Evolutionary conservation across 164 flowering plant species (phyloP).

Genomic region (Hamamelis virginiana): DNA sequence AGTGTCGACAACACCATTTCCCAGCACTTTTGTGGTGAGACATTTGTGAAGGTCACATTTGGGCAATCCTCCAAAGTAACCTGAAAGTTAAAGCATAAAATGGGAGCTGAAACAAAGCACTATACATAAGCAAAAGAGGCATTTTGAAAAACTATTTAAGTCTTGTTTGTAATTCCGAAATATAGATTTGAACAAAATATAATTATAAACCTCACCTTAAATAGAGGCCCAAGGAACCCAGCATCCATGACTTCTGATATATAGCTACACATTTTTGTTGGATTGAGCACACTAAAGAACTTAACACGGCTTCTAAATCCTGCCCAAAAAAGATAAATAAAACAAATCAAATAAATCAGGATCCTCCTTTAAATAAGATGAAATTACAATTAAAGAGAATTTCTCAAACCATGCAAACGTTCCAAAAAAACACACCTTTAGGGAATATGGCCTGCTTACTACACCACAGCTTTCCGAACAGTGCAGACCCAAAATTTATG

Average conservation of each 20-base stretch:
- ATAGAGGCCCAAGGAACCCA: conserved; percentile 75
- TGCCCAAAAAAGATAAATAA: conserved; percentile 25
- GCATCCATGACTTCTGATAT: conserved; percentile 78
- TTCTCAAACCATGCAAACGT: not conserved
- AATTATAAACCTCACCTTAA: conserved; percentile 49
- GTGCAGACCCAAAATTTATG: conserved; percentile 46
- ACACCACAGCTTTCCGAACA: conserved; percentile 62
- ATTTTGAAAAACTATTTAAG: not conserved
- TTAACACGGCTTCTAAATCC: conserved; percentile 72
- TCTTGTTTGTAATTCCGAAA: not conserved
- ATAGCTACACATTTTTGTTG: conserved; percentile 44
- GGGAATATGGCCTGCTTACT: conserved; percentile 61
- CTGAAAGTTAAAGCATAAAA: conserved; percentile 34
- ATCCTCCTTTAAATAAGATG: not conserved
- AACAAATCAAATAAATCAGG: not conserved
- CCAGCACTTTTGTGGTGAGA: conserved; percentile 73
- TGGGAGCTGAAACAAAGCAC: not conserved
- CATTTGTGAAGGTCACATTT: conserved; percentile 36
- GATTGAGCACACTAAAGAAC: conserved; percentile 55
- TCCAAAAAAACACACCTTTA: conserved; percentile 43
- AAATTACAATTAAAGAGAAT: not conserved
- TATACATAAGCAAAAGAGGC: not conserved
- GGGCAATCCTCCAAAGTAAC: conserved; percentile 65
- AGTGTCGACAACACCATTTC: conserved; percentile 60
- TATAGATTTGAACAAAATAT: not conserved